Conservation (phyloP, 225 moss, liverwort and hornwort genomes). For the Pseudisothecium myosuroides region DNA sequence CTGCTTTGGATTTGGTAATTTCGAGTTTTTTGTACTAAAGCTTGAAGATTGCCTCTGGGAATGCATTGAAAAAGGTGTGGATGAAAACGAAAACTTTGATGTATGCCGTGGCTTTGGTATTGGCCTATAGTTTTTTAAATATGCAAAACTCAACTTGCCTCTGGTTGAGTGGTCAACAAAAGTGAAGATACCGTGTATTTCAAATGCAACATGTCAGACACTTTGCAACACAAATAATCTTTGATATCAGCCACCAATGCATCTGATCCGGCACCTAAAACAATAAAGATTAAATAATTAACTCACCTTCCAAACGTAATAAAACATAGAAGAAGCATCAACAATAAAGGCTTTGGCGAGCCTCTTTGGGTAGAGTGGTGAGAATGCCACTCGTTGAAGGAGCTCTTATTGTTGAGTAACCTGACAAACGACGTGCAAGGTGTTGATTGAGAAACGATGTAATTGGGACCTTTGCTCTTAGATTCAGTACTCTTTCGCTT, state of each 20-base stretch:
- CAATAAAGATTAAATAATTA: neutral
- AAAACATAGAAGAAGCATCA: slow-evolving; percentile 82
- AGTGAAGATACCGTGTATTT: slow-evolving; percentile 61
- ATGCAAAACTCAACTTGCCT: slow-evolving; percentile 65
- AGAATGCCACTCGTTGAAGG: slow-evolving; percentile 80
- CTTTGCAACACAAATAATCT: neutral
- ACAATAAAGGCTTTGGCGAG: slow-evolving; percentile 84
- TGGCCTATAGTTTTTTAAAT: slow-evolving; percentile 41
- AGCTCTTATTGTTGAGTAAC: slow-evolving; percentile 57
- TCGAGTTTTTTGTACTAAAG: slow-evolving; percentile 2
- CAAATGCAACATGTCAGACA: neutral
- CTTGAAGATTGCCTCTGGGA: slow-evolving; percentile 2
- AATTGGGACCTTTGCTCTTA: neutral
- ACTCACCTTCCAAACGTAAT: slow-evolving; percentile 90
- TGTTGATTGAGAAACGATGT: neutral
- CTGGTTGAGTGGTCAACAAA: slow-evolving; percentile 67
- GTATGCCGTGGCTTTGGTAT: slow-evolving; percentile 5
- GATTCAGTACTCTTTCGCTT: neutral
- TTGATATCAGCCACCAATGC: neutral
- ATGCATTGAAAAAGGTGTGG: slow-evolving; percentile 6
- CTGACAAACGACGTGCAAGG: slow-evolving; percentile 17
- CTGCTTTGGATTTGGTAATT: slow-evolving; percentile 21
- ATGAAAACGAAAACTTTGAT: slow-evolving; percentile 8
- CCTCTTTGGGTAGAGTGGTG: slow-evolving; percentile 75
- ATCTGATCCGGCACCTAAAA: neutral